Evolutionary conservation across 2,329 filamentous ascomycete genomes (phyloP), one percentile per base, ranked within the genome.

Genomic region (Microdochium bolleyi): DNA sequence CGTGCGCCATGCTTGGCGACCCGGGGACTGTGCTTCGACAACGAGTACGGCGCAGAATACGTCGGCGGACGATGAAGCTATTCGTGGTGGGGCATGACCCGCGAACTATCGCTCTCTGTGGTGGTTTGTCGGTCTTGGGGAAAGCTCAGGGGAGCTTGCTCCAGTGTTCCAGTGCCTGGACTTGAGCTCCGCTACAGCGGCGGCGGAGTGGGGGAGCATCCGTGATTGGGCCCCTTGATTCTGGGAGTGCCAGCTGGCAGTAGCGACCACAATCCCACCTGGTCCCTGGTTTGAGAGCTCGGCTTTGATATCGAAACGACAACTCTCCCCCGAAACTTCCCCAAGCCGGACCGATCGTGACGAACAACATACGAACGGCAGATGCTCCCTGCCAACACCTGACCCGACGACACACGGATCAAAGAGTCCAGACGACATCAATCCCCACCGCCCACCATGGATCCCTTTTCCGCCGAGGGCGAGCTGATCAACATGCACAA

Each of bases 401-500:
- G n/a, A n/a, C n/a, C n/a, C n/a, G n/a, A n/a, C n/a, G n/a, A n/a
- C n/a, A n/a, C n/a, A n/a, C n/a, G n/a, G n/a, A n/a, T n/a, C n/a
- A n/a, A n/a, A n/a, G n/a, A n/a, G n/a, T n/a, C n/a, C n/a, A n/a
- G n/a, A 46, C 41, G 21, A 46, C 19, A 46, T 19, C 37, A 41
- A 13, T n/a, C 24, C 22, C 48, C 24, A 61, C 56, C 60, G 60
- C 58, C 63, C 67, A 70, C 59, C 37, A 87, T 87, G 84, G 84
- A 87, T 68, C 83, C 83, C 59, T 88, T 84, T 69, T 86, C 83
- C 49, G 78, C 83, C 58, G 84, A 87, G 70, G 83, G 83, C 72
- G 84, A 88, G 73, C 73, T 88, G 62, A 80, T 87, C 68, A 87
- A 85, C 72, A 80, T 87, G 58, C 82, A 86, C 74, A 86, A 82